These are phyloP conservation scores for Trichoderma asperelloides DNA, from an alignment of 495 filamentous ascomycete species.

Conservation along the genomic window DNA sequence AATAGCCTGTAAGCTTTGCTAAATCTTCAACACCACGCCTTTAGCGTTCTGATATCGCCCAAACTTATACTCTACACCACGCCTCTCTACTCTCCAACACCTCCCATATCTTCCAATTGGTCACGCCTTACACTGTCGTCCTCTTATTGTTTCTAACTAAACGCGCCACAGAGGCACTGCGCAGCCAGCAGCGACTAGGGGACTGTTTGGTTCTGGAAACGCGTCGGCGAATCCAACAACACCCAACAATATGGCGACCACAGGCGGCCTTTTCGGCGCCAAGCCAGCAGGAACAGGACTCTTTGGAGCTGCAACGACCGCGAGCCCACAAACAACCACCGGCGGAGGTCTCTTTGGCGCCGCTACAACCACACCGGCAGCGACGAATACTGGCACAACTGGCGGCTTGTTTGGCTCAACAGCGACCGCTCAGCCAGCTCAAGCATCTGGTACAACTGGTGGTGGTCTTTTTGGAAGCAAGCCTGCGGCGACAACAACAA, in stretches of 20 bases:
- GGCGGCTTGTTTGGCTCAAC: conserved; percentile 31
- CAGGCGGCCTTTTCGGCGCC: conserved; percentile 40
- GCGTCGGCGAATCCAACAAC: conserved; percentile 4
- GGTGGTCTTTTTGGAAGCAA: conserved; percentile 24
- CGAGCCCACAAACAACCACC: background rate
- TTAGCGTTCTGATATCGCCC: background rate
- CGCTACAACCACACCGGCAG: background rate
- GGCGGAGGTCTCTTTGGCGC: background rate
- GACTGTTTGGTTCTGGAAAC: conserved; percentile 20
- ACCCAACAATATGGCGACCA: conserved; percentile 16
- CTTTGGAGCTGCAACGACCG: conserved; percentile 17
- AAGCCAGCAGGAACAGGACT: conserved; percentile 8
- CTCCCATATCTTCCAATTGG: background rate
- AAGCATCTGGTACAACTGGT: background rate
- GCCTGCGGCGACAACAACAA: conserved; percentile 14
- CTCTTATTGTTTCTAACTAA: conserved; percentile 13
- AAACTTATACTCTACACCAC: background rate
- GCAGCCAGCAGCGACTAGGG: conserved; percentile 30
- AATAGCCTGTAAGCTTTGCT: conserved; percentile 51
- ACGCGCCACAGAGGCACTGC: conserved; percentile 25
- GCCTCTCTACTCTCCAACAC: background rate
- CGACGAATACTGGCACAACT: background rate
- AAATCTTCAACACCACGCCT: conserved; percentile 4
- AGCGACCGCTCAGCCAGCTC: conserved; percentile 15
- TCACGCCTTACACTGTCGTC: background rate